Base-by-base conservation (phyloP, 768 basidiomycete species). In the Auriscalpium orientale region DNA sequence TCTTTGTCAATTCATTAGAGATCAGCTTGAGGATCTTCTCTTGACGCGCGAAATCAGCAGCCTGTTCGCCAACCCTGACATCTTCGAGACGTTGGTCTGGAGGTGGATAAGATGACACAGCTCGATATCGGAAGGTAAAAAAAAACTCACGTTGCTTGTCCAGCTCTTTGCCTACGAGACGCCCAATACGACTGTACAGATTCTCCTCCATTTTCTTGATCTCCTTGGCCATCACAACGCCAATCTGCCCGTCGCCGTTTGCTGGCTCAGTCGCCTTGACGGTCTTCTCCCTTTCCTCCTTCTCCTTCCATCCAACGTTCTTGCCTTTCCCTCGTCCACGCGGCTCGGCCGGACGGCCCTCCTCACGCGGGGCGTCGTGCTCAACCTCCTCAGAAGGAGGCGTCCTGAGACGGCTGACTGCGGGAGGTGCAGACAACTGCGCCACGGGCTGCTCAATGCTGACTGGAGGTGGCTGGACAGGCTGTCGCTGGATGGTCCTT, bases 1-100 rank as follows among this genome's bases (percentile, higher is more conserved):
- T 92, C 71, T 87, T 84, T 9, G 87, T 91, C 51, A 93, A 76
- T 69, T 91, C 89, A 1, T 81, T 88, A 21, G 90, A 92, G 62
- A 93, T 91, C 53, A 93, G 74, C 72, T 92, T 92, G 64, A 93
- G 74, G 58, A 93, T 89, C 69, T 88, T 91, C 72, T 94, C 91
- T 70, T 94, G 90, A 13, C 91, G 82, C 40, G 83, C 76, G 58
- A 90, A 89, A 65, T 92, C 90, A 59, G 87, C 87, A 10, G 82
- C 78, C 65, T 90, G 88, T 60, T 91, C 89, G 56, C 83, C 81
- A 22, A 77, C 79, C 58, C 89, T 85, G 50, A 83, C 83, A 46
- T 92, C 91, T 64, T 93, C 91, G 61, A 92, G 74, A 45, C 89
- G 87, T 79, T 85, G 82, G 65, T 92, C 91, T 93, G 66, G 22